phyloP scores from a whole-genome alignment of 768 basidiomycete species.

The Brasilioporus rufonigricans region DNA sequence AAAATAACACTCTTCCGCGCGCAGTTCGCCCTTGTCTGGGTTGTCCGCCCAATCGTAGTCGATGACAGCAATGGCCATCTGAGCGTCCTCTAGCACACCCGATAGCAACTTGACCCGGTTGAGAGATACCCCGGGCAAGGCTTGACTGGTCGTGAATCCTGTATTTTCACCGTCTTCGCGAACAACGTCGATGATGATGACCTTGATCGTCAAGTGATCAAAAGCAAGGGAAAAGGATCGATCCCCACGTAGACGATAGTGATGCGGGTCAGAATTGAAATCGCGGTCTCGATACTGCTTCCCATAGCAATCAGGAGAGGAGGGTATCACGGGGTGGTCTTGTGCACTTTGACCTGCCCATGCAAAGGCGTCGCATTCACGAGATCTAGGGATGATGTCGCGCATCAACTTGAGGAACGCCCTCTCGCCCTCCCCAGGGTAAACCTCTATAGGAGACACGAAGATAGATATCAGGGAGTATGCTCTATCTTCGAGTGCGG shows the following conservation, averaged over 20 bases:
- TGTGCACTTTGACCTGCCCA: conserved; percentile 2
- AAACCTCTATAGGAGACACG: conserved; percentile 7
- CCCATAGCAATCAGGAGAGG: conserved; percentile 5
- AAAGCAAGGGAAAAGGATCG: conserved; percentile 2
- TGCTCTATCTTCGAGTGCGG: not conserved
- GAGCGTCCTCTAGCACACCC: not conserved
- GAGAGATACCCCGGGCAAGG: not conserved
- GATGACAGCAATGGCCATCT: not conserved
- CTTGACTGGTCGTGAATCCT: not conserved
- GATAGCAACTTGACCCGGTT: not conserved
- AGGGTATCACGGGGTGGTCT: conserved; percentile 5
- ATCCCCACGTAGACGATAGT: not conserved
- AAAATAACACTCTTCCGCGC: not conserved
- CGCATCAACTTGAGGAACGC: conserved; percentile 10
- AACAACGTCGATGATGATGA: not conserved
- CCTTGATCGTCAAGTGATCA: conserved; percentile 6
- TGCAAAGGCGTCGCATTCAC: conserved; percentile 9
- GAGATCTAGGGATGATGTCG: conserved; percentile 1
- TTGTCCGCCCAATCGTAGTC: conserved; percentile 3
- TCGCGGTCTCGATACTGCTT: not conserved
- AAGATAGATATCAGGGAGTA: conserved; percentile 2
- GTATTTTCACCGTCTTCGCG: not conserved
- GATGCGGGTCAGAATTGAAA: not conserved
- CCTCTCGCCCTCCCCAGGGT: conserved; percentile 6
- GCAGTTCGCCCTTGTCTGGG: not conserved